Evolutionary conservation across 2,329 filamentous ascomycete species (phyloP).

Genomic region (Didymosphaeria variabile): DNA sequence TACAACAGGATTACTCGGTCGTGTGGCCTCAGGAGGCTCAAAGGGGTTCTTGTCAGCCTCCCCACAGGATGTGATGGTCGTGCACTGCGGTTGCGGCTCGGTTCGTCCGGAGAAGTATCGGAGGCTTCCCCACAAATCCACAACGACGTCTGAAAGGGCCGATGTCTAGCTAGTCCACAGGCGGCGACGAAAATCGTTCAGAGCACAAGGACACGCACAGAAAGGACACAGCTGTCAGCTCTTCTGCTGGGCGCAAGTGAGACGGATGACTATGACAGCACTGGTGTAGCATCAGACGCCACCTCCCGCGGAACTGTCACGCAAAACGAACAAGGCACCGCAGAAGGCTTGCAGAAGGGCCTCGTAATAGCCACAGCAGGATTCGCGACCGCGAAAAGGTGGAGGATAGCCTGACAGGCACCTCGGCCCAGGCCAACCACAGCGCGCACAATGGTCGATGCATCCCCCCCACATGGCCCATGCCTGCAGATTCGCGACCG

Average conservation of each 20-base stretch:
- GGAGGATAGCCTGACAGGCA: not conserved
- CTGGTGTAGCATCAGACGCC: conserved; percentile 22
- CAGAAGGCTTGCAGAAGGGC: conserved; percentile 27
- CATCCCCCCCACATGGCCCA: conserved; percentile 35
- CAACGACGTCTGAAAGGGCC: not conserved
- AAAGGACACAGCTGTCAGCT: conserved; percentile 8
- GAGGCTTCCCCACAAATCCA: conserved; percentile 11
- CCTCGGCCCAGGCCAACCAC: conserved; percentile 26
- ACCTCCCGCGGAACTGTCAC: conserved; percentile 16
- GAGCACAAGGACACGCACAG: conserved; percentile 8
- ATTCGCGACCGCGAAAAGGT: conserved; percentile 28
- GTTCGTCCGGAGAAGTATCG: conserved; percentile 12
- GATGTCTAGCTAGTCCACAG: conserved; percentile 18
- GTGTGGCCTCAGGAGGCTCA: conserved; percentile 3
- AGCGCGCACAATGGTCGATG: conserved; percentile 23
- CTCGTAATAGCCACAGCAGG: conserved; percentile 33
- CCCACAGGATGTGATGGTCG: not conserved
- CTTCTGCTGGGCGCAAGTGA: conserved; percentile 17
- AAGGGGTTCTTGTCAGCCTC: not conserved
- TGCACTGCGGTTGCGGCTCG: conserved; percentile 1
- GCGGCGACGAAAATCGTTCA: conserved; percentile 2
- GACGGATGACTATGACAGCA: conserved; percentile 24
- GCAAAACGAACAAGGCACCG: conserved; percentile 25
- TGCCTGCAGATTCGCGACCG: conserved; percentile 24
- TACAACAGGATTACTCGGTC: not conserved